These are phyloP conservation scores for Phytophthora citricola DNA, from an alignment of 352 stramenopile genomes.

Conservation along the genomic window DNA sequence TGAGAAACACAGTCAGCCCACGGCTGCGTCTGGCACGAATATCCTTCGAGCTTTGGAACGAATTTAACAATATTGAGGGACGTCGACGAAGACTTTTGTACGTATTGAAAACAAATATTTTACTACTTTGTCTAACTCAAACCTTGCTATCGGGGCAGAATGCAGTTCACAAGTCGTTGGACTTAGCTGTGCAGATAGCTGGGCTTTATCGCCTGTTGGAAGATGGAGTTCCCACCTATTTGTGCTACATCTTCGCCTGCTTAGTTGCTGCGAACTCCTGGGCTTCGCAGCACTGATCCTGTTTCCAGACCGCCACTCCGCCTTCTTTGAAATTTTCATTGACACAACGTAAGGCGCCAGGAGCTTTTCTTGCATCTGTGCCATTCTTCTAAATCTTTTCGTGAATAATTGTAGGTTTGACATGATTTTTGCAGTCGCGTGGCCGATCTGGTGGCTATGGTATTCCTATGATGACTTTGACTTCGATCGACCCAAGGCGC, in stretches of 20 bases:
- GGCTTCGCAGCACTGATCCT: conserved; percentile 21
- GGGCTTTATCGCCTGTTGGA: conserved; percentile 24
- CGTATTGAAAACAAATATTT: not conserved
- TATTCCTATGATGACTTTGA: conserved; percentile 24
- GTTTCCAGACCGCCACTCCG: conserved; percentile 6
- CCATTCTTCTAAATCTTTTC: not conserved
- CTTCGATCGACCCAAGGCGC: conserved; percentile 19
- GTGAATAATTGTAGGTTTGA: conserved; percentile 5
- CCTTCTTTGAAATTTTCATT: conserved; percentile 26
- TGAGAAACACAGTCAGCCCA: not conserved
- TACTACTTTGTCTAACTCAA: too few relatives aligned
- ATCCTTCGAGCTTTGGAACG: conserved; percentile 13
- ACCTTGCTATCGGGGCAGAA: conserved; percentile 14
- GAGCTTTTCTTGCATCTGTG: too few relatives aligned
- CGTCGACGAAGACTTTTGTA: conserved; percentile 22
- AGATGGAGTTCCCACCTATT: conserved; percentile 6
- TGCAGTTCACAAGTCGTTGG: conserved; percentile 17
- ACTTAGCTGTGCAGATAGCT: conserved; percentile 18
- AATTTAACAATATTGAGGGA: conserved; percentile 25
- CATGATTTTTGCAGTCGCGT: conserved; percentile 14
- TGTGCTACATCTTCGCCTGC: conserved; percentile 22
- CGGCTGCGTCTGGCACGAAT: not conserved
- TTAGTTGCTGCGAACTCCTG: conserved; percentile 23
- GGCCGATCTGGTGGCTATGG: conserved; percentile 21
- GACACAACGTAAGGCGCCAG: conserved; percentile 16